Evolutionary conservation across 139 green algal genomes (phyloP), one percentile per base, ranked within the genome.

Genomic region (Chlamydomonas schloesseri): DNA sequence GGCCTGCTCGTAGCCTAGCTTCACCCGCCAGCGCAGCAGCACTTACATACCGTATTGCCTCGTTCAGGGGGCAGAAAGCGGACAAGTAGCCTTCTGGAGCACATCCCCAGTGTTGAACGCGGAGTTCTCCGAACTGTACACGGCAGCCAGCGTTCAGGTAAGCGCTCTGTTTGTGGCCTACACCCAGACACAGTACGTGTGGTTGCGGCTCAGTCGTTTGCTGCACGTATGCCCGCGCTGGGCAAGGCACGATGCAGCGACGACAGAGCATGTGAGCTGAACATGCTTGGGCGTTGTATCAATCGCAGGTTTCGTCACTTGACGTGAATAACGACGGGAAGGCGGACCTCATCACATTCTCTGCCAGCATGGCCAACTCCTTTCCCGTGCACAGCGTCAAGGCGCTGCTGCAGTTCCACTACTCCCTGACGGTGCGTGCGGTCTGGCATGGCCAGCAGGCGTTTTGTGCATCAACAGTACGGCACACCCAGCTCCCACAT

Each of bases 301-400:
- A 3, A 5, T 17, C 73, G 21, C 89, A 94, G 91, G 87, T 88
- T 37, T 75, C 60, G 15, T 87, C 90, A 20, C 76, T 91, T 42
- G 91, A 94, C 71, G 33, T 73, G 23, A 94, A 94, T 53, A 80
- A 88, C 75, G 91, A 94, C 71, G 86, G 87, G 26, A 92, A 91
- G 71, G 86, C 88, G 34, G 91, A 94, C 65, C 17, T 90, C 9
- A 92, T 94, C 17, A 83, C 53, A 20, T 93, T 94, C 42, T 28
- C 26, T 0, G 88, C 84, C 1, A 58, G 15, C 26, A 81, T 91
- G 47, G 65, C 84, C 26, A 75, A 71, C 24, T 42, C 24, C 21
- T 76, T 67, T 0, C 86, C 88, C 1, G 68, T 94, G 10, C 81
- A 93, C 69, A 88, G 88, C 21, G 73, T 94, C 0, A 92, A 93